Percentiles rank a stretch among this genome's conserved stretches.
These are phyloP conservation scores for Mortierella sp. DNA, from an alignment of 371 early-diverging fungal species.

Conservation along the genomic window DNA sequence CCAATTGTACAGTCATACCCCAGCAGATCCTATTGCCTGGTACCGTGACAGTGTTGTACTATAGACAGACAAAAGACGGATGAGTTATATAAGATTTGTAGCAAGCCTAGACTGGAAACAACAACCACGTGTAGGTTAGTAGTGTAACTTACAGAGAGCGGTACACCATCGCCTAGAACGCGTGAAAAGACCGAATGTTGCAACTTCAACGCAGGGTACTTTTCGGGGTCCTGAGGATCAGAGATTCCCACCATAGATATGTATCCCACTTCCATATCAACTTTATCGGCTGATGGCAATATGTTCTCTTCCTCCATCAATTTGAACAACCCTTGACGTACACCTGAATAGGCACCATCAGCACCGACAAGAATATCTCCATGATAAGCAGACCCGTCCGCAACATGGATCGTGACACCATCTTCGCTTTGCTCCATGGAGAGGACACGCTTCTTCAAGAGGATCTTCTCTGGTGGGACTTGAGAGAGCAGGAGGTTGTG, in stretches of 20 bases:
- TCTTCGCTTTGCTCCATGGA: conserved; percentile 15
- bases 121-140: not conserved
- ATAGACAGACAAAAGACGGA: not conserved
- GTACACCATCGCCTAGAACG: conserved; percentile 15
- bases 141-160: conserved; percentile 18
- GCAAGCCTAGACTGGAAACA: too few relatives aligned
- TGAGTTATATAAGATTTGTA: not conserved
- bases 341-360: conserved; percentile 16
- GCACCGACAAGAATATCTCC: conserved; percentile 42
- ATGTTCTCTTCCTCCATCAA: conserved; percentile 4
- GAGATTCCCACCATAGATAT: conserved; percentile 36
- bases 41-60: conserved; percentile 21
- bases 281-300: conserved; percentile 17
- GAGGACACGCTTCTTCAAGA: conserved; percentile 25
- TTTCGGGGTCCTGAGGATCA: conserved; percentile 20
- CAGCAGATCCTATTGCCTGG: conserved; percentile 27
- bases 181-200: conserved; percentile 2
- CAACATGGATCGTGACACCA: conserved; percentile 21
- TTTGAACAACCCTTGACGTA: conserved; percentile 32
- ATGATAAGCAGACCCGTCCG: conserved; percentile 17
- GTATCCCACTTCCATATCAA: conserved; percentile 18
- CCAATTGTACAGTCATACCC: conserved; percentile 17
- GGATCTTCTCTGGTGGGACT: conserved; percentile 24
- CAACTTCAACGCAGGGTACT: conserved; percentile 21
- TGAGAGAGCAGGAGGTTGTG: conserved; percentile 16